Evolutionary conservation across 768 basidiomycete species (phyloP).

Genomic region (Termitomyces sp.): DNA sequence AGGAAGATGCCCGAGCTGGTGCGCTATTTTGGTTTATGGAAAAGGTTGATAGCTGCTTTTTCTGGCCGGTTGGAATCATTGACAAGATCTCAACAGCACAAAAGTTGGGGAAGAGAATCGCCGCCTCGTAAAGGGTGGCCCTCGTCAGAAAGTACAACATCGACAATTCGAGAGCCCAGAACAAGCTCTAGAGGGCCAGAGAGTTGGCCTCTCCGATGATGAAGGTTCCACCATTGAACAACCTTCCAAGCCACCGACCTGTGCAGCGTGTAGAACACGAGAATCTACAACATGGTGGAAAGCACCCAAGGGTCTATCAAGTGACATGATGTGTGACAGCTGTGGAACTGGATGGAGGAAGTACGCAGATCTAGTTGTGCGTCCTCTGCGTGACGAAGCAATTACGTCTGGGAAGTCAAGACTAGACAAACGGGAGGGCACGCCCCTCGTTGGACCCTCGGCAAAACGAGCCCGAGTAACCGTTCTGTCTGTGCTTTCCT

Average conservation of each 20-base stretch:
- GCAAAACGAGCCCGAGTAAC: conserved; percentile 42
- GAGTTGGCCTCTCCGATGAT: conserved; percentile 57
- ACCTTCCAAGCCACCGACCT: conserved; percentile 52
- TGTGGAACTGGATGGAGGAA: conserved; percentile 91
- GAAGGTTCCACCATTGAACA: conserved; percentile 70
- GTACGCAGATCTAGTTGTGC: conserved; percentile 83
- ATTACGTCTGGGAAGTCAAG: conserved; percentile 48
- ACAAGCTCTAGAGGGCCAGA: conserved; percentile 40
- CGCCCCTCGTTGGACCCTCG: conserved; percentile 40
- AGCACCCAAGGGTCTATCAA: conserved; percentile 80
- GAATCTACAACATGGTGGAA: conserved; percentile 87
- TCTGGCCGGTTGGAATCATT: background rate
- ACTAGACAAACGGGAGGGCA: conserved; percentile 60
- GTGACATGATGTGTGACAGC: conserved; percentile 73
- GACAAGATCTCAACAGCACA: conserved; percentile 32
- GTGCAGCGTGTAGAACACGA: conserved; percentile 81
- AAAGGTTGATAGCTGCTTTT: conserved; percentile 48
- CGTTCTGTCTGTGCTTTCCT: background rate
- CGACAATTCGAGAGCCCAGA: conserved; percentile 31
- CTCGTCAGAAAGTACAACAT: conserved; percentile 28
- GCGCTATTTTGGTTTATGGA: conserved; percentile 83
- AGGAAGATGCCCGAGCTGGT: conserved; percentile 74
- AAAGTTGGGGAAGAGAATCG: conserved; percentile 69
- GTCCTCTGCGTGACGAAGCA: conserved; percentile 66
- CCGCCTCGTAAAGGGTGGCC: conserved; percentile 37